Conservation (phyloP, 768 basidiomycete species). For the Calocybe indica region DNA sequence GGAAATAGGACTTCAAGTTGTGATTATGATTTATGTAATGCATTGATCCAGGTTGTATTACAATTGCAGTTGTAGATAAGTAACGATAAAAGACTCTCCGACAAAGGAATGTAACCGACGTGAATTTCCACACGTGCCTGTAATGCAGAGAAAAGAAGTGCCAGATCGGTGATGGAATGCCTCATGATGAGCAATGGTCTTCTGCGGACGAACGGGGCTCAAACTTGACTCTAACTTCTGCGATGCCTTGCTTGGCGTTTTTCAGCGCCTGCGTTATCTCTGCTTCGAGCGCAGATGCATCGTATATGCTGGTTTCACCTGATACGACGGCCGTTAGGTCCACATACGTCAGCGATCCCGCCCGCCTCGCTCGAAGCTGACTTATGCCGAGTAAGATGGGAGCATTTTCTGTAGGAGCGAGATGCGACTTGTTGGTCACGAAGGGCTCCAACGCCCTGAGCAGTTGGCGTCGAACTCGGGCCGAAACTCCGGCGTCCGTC, state of each 20-base stretch:
- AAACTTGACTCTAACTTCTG: constrained; percentile 69
- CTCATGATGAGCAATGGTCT: background rate
- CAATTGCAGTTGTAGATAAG: too few relatives aligned
- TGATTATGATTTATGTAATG: too few relatives aligned
- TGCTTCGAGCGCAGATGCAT: constrained; percentile 55
- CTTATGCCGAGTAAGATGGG: constrained; percentile 37
- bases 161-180: background rate
- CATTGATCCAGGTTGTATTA: too few relatives aligned
- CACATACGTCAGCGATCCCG: constrained; percentile 78
- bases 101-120: background rate
- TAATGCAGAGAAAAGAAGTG: background rate
- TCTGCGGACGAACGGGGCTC: constrained; percentile 18
- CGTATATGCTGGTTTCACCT: constrained; percentile 45
- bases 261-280: constrained; percentile 52
- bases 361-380: constrained; percentile 65
- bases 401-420: constrained; percentile 15
- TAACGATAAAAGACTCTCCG: too few relatives aligned
- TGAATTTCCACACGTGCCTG: background rate
- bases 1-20: background rate
- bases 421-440: constrained; percentile 16
- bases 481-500: constrained; percentile 76
- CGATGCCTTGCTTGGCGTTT: constrained; percentile 54
- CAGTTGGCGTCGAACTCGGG: constrained; percentile 46
- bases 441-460: constrained; percentile 52
- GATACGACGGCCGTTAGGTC: constrained; percentile 78